Evolutionary conservation across 1,284 basidiomycete genomes (phyloP).

Genomic region (Cutaneotrichosporon cyanovorans): DNA sequence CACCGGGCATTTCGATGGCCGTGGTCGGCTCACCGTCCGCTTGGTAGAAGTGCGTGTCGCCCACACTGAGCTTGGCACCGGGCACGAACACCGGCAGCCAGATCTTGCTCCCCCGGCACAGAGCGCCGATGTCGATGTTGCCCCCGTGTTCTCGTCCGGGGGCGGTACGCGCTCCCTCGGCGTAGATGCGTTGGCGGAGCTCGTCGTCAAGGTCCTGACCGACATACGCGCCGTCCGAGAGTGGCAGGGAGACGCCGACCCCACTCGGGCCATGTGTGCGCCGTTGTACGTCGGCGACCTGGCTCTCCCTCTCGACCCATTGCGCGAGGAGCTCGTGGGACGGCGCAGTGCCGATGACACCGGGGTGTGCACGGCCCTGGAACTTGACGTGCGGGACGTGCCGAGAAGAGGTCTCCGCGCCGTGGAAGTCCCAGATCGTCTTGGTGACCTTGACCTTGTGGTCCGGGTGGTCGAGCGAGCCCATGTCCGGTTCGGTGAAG

Average conservation of each 20-base stretch:
- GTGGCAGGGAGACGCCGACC: constrained; percentile 60
- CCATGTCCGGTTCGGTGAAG: constrained; percentile 38
- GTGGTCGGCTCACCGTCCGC: constrained; percentile 58
- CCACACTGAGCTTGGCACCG: constrained; percentile 68
- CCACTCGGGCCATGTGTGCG: constrained; percentile 29
- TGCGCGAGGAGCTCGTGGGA: constrained; percentile 61
- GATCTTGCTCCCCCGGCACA: constrained; percentile 49
- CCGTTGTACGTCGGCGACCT: constrained; percentile 50
- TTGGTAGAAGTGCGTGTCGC: constrained; percentile 73
- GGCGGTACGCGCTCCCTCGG: constrained; percentile 65
- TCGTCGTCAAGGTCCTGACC: constrained; percentile 53
- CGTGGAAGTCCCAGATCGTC: constrained; percentile 71
- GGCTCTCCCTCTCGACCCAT: constrained; percentile 70
- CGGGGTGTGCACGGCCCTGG: constrained; percentile 68
- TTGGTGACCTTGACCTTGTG: constrained; percentile 53
- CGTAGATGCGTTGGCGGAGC: constrained; percentile 54
- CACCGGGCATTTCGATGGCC: constrained; percentile 53
- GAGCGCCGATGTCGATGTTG: constrained; percentile 72
- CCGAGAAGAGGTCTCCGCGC: constrained; percentile 61
- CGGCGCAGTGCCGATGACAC: constrained; percentile 67
- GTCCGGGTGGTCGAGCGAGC: too few relatives aligned
- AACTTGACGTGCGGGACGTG: constrained; percentile 73
- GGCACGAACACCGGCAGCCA: constrained; percentile 60
- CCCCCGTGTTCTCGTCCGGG: constrained; percentile 75
- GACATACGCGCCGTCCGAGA: constrained; percentile 58